Percentiles rank a stretch among this genome's conserved stretches.
phyloP scores from a whole-genome alignment of 257 asterid species.

The Gardenia jasminoides region DNA sequence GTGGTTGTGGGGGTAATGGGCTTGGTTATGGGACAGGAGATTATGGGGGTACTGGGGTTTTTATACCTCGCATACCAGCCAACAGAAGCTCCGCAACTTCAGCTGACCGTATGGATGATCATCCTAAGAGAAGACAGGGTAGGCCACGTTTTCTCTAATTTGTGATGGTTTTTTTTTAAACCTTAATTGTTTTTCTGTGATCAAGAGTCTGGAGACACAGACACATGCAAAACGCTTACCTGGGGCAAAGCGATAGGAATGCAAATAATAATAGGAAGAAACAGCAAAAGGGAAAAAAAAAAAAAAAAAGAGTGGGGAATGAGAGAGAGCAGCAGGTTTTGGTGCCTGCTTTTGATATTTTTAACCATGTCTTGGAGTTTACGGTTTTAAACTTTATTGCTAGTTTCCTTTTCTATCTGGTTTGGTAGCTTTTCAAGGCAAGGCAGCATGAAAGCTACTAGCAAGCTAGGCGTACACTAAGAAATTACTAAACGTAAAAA shows the following conservation, averaged over 20 bases:
- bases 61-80: neutral
- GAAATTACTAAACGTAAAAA: neutral
- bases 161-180: neutral
- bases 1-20: neutral
- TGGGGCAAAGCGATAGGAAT: too few relatives aligned
- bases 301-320: too few relatives aligned
- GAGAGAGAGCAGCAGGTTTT: neutral
- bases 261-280: too few relatives aligned
- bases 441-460: neutral
- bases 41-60: slow-evolving; percentile 15
- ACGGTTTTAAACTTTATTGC: neutral
- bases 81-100: neutral
- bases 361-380: neutral
- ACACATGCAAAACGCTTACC: too few relatives aligned
- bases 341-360: neutral
- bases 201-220: too few relatives aligned
- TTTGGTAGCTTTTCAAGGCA: neutral
- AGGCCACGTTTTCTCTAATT: neutral
- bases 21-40: neutral
- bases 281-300: neutral
- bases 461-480: neutral
- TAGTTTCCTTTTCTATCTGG: neutral
- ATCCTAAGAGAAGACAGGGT: slow-evolving; percentile 4
- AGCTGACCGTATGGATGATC: neutral
- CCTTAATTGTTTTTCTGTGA: neutral